Base-by-base conservation (phyloP, 139 green algal genomes). In the Tetradesmus obliquus region DNA sequence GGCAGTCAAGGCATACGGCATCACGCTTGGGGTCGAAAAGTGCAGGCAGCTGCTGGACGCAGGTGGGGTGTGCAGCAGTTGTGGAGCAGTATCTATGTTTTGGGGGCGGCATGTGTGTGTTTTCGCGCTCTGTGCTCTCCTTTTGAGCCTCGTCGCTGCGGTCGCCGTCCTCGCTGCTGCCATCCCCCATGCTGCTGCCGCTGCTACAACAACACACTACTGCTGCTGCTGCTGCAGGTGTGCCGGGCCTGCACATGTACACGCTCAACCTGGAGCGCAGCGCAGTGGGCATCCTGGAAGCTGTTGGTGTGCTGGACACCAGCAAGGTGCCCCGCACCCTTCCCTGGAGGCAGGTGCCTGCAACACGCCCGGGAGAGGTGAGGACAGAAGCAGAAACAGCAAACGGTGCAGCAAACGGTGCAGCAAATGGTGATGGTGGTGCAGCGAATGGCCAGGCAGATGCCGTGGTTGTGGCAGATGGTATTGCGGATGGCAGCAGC, bases 191-290 rank as follows among this genome's bases (percentile, higher is more conserved):
- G 13, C 19, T 60, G 51, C 51, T 24, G 3, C 55, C 6, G 54
- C 82, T 74, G 20, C 53, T 57, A n/a, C n/a, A n/a, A n/a, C n/a
- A n/a, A n/a, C n/a, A n/a, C n/a, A 58, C 58, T 57, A 13, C 20
- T 76, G 66, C 22, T 24, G 66, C 66, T 74, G 57, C 7, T 13
- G 12, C 12, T 76, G 72, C 53, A 90, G 91, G 91, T 51, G 71
- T 81, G 5, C 94, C 95, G 9, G 98, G 97, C 20, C 60, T 99
- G 58, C 98, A 99, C 95, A 97, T 99, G 96, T 99, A 99, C 96
- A 98, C 97, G 0, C 96, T 99, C 57, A 99, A 99, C 95, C 92
- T 98, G 89, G 97, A 99, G 91, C 93, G 92, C 24, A 93, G 88
- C 2, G 95, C 95, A 54, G 72, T 99, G 15, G 93, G 87, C 91